These are phyloP conservation scores for Rhodotorula diobovata DNA, from an alignment of 768 basidiomycete species.

Conservation along the genomic window DNA sequence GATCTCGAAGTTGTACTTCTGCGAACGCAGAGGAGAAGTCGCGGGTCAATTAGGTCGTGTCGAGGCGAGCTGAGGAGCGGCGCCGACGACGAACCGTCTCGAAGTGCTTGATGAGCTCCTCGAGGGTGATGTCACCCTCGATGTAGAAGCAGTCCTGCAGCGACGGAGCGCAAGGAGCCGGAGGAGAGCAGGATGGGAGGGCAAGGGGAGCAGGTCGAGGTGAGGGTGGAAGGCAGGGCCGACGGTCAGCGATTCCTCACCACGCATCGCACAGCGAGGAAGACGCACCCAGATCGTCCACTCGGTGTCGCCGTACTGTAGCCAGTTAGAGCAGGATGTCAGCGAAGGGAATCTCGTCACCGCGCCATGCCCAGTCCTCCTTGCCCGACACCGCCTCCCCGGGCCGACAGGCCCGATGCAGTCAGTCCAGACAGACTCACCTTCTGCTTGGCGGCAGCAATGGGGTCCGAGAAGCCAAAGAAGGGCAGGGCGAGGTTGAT, in stretches of 20 bases:
- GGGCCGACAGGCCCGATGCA: no score
- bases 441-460: constrained; percentile 80
- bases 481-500: constrained; percentile 95
- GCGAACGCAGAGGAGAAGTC: no score
- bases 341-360: no score
- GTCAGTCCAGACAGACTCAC: no score
- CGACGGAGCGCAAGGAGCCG: neutral
- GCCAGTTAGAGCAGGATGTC: neutral
- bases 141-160: constrained; percentile 65
- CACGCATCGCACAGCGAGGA: no score
- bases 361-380: no score
- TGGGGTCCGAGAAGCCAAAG: constrained; percentile 98
- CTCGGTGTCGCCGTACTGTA: constrained; percentile 68
- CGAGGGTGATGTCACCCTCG: constrained; percentile 76
- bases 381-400: no score
- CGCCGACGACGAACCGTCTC: constrained; percentile 47
- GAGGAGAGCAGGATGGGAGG: neutral
- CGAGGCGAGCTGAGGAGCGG: no score
- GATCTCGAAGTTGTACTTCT: constrained; percentile 74
- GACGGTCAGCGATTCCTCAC: neutral
- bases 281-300: constrained; percentile 65
- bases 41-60: no score
- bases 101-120: constrained; percentile 81
- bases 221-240: no score
- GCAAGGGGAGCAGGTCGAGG: neutral